phyloP scores from a whole-genome alignment of 345 rosid genomes.

The Melaleuca alternifolia region DNA sequence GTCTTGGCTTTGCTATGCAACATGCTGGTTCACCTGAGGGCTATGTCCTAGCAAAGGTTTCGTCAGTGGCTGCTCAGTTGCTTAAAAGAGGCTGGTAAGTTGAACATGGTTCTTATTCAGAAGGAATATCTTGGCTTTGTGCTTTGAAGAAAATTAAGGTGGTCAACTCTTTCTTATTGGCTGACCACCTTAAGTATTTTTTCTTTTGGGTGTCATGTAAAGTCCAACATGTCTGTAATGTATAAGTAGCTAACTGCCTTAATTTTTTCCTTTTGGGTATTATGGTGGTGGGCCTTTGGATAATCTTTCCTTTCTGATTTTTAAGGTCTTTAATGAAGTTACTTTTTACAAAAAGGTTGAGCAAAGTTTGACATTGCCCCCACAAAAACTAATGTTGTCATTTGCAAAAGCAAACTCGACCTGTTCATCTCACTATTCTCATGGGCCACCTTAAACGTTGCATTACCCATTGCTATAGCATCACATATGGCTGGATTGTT shows the following conservation, averaged over 20 bases:
- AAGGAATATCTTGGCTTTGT: background rate
- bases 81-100: conserved; percentile 98
- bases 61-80: conserved; percentile 94
- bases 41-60: conserved; percentile 81
- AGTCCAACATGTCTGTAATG: background rate
- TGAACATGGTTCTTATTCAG: background rate
- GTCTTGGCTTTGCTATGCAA: conserved; percentile 68
- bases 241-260: background rate
- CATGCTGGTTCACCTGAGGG: conserved; percentile 78
- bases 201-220: background rate
- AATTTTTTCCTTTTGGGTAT: background rate
- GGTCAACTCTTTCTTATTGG: background rate
- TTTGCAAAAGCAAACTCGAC: background rate
- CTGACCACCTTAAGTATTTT: background rate
- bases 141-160: background rate
- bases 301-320: background rate
- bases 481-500: background rate
- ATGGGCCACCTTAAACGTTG: background rate
- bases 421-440: background rate
- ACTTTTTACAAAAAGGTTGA: background rate
- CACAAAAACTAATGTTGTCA: background rate
- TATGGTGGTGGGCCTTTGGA: background rate
- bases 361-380: background rate
- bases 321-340: background rate
- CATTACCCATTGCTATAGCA: background rate